Conservation (phyloP, 371 early-diverging fungal species). For the Neoconidiobolus thromboides region DNA sequence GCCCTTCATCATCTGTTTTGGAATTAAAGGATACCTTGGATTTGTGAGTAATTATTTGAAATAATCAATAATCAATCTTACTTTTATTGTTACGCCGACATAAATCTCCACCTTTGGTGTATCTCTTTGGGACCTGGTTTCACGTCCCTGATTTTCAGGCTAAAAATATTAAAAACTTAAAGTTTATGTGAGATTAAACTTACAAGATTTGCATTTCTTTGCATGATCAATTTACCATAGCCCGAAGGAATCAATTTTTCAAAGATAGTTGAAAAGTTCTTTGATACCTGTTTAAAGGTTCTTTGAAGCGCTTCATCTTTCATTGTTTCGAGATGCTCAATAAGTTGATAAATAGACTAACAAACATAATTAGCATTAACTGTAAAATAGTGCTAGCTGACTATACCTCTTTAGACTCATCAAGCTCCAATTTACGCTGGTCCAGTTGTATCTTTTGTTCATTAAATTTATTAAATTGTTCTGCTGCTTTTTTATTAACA, state of each 20-base stretch:
- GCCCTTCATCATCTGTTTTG: conserved; percentile 59
- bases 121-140: conserved; percentile 10
- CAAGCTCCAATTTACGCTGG: conserved; percentile 69
- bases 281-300: conserved; percentile 83
- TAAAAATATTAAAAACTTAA: too few species aligned
- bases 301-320: conserved; percentile 95
- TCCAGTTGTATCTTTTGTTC: conserved; percentile 68
- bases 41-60: background rate
- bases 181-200: too few species aligned
- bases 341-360: conserved; percentile 63
- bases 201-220: too few species aligned
- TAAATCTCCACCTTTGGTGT: conserved; percentile 47
- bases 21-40: conserved; percentile 67
- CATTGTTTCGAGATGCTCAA: conserved; percentile 73
- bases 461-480: conserved; percentile 85
- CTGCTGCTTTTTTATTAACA: conserved; percentile 95
- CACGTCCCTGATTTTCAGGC: conserved; percentile 19
- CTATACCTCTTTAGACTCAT: conserved; percentile 49
- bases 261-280: conserved; percentile 75
- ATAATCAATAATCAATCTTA: conserved; percentile 9
- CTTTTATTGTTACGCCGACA: conserved; percentile 77
- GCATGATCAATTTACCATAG: conserved; percentile 69
- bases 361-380: background rate
- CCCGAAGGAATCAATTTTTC: conserved; percentile 81
- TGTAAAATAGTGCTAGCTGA: too few species aligned